A percentile compares a stretch with the other conserved stretches of the same genome.
phyloP scores from a whole-genome alignment of 805 yeast genomes.

The Saccharomycodes ludwigii region DNA sequence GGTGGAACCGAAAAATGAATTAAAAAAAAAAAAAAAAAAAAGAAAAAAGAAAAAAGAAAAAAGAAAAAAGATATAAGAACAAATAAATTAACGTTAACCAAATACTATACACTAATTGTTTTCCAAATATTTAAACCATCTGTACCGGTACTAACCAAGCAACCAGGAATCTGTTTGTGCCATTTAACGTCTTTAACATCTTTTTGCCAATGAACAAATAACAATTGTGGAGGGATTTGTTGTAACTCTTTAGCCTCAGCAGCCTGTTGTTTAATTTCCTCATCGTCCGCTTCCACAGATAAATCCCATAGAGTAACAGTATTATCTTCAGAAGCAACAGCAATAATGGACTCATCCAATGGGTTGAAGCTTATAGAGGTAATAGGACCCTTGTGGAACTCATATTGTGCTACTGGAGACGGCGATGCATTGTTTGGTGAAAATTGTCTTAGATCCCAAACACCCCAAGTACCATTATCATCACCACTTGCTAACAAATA shows the following conservation, averaged over 20 bases:
- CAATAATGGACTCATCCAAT: slow-evolving; percentile 86
- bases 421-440: slow-evolving; percentile 34
- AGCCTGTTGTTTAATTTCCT: slow-evolving; percentile 80
- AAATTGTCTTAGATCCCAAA: slow-evolving; percentile 92
- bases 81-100: neutral
- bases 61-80: neutral
- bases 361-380: slow-evolving; percentile 94
- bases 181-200: slow-evolving; percentile 97
- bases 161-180: slow-evolving; percentile 96
- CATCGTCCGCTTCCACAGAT: slow-evolving; percentile 98
- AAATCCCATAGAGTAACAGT: slow-evolving; percentile 97
- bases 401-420: slow-evolving; percentile 85
- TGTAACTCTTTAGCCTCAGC: slow-evolving; percentile 67
- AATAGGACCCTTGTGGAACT: slow-evolving; percentile 87
- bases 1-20: neutral
- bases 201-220: slow-evolving; percentile 96
- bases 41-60: neutral
- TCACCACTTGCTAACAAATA: slow-evolving; percentile 91
- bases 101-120: slow-evolving; percentile 74
- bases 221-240: slow-evolving; percentile 87
- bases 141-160: slow-evolving; percentile 86
- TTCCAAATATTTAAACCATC: slow-evolving; percentile 95
- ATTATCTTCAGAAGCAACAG: slow-evolving; percentile 92
- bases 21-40: neutral
- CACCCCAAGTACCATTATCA: slow-evolving; percentile 95